Conservation (phyloP, 2,329 filamentous ascomycete genomes). For the Fusarium nurragi region DNA sequence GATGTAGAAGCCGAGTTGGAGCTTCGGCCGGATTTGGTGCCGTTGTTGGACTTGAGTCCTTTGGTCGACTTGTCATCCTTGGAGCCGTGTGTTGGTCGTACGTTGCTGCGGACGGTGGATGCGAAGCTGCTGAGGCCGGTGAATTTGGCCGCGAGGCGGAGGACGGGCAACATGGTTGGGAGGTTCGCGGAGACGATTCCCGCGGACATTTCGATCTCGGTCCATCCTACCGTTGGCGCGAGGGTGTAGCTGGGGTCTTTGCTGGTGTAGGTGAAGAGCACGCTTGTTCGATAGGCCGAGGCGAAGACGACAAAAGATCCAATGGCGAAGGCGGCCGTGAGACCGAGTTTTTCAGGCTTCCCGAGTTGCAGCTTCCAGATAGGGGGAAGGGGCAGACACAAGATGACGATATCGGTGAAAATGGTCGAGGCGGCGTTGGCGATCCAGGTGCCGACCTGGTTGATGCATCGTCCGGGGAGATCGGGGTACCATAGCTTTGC, state of each 20-base stretch:
- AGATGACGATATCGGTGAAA: conserved; percentile 57
- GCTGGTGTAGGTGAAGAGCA: conserved; percentile 56
- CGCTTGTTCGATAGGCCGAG: conserved; percentile 58
- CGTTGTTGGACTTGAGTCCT: conserved; percentile 22
- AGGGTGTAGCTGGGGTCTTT: conserved; percentile 58
- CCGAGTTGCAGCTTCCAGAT: conserved; percentile 58
- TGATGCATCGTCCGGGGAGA: conserved; percentile 58
- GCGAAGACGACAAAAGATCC: conserved; percentile 60
- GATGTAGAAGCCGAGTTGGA: conserved; percentile 26
- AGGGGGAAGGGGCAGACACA: conserved; percentile 56
- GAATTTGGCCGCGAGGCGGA: conserved; percentile 53
- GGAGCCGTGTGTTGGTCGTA: conserved; percentile 34
- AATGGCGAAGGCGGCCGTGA: conserved; percentile 56
- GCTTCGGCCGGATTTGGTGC: neutral
- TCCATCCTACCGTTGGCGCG: conserved; percentile 58
- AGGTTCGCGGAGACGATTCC: conserved; percentile 64
- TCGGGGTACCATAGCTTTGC: conserved; percentile 59
- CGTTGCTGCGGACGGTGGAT: conserved; percentile 23
- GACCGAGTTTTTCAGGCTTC: conserved; percentile 54
- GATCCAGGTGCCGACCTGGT: conserved; percentile 61
- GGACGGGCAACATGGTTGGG: conserved; percentile 60
- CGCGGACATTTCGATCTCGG: conserved; percentile 58
- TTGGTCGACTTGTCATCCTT: conserved; percentile 36
- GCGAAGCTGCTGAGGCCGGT: conserved; percentile 47
- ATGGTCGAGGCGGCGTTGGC: conserved; percentile 60